A percentile compares a stretch with the other conserved stretches of the same genome.
Evolutionary conservation across 1,284 basidiomycete species (phyloP).

Genomic region (Ceratobasidium sp.): DNA sequence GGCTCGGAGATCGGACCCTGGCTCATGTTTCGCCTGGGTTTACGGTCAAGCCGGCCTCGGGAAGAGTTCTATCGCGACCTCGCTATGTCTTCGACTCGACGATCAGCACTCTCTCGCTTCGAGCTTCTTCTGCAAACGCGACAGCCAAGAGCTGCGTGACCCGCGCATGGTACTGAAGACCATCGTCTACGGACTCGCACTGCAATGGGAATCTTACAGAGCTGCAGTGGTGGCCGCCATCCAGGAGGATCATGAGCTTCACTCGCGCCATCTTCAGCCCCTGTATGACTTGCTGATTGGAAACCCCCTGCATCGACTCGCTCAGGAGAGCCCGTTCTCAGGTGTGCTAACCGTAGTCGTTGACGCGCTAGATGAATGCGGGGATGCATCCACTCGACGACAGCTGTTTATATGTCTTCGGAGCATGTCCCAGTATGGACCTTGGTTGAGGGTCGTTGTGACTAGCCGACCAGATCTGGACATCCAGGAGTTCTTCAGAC

Average conservation of each 20-base stretch:
- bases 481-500: not conserved
- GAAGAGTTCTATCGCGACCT: not conserved
- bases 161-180: not conserved
- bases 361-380: slow-evolving; percentile 38
- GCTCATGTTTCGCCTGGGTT: not conserved
- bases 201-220: not conserved
- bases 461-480: slow-evolving; percentile 34
- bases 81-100: not conserved
- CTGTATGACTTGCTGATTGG: not conserved
- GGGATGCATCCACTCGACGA: not conserved
- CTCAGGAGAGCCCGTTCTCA: too few relatives aligned
- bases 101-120: not conserved
- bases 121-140: slow-evolving; percentile 23
- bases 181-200: not conserved
- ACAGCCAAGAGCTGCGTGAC: not conserved
- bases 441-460: slow-evolving; percentile 5
- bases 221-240: not conserved
- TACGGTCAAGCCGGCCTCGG: slow-evolving; percentile 10
- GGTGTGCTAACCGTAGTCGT: slow-evolving; percentile 4
- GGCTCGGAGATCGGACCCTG: not conserved
- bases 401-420: not conserved
- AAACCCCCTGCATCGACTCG: not conserved
- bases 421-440: not conserved
- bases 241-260: not conserved
- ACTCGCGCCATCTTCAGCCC: not conserved